Evolutionary conservation across 495 filamentous ascomycete species (phyloP), one percentile per base, ranked within the genome.

Genomic region (Lasiosphaeriaceae sp.): DNA sequence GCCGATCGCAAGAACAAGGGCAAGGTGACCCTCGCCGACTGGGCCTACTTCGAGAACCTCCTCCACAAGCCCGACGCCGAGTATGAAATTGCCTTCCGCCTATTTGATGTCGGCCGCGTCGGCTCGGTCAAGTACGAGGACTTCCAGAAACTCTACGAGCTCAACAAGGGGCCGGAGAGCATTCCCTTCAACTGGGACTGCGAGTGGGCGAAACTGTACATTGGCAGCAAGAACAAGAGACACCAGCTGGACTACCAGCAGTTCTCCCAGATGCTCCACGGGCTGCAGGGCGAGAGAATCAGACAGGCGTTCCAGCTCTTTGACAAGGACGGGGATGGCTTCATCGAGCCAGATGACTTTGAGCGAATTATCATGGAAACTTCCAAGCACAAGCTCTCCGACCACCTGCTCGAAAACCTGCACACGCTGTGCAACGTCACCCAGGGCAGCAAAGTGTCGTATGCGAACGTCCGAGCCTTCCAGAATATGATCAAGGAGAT

Each of bases 141-240:
- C 63, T 91, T 98, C 72, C 80, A 87, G 63, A 78, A 80, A 34
- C 78, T 92, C 34, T 96, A 92, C 71, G 86, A 90, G 65, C 76
- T 82, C 62, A 94, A 92, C 80, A 96, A 91, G 77, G 86, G 84
- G 2, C 73, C 82, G 2, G 80, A 88, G 31, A 89, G 80, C 64
- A 89, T 98, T 51, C 92, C 95, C 2, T 98, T 98, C 61, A 86
- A 98, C 67, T 98, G 94, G 94, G 86, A 90, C 69, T 93, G 88
- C 50, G 90, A 96, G 71, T 98, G 94, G 94, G 93, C 90, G n/a
- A 90, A 85, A 49, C 79, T 98, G 55, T 97, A 98, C 72, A 87
- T 90, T 54, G 94, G 94, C 31, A 83, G 86, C 57, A 90, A 85
- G 74, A 87, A 85, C 66, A 84, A 85, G 65, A 81, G 92, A 35